Evolutionary conservation across 2,329 filamentous ascomycete species (phyloP), one percentile per base, ranked within the genome.

Genomic region (Nothomitra cinnamomea): DNA sequence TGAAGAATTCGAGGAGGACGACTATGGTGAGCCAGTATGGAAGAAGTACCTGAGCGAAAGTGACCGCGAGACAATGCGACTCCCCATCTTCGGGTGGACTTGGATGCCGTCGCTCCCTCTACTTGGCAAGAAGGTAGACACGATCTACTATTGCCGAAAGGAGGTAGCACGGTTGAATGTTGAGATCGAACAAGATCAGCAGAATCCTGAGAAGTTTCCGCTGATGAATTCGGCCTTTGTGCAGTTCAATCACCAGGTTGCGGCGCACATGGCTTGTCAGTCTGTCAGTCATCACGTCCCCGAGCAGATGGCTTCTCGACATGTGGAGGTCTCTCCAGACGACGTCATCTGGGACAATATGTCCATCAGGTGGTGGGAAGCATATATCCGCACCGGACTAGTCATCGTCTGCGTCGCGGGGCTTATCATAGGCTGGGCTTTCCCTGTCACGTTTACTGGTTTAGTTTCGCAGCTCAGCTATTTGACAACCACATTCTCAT

Each of bases 281-380:
- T 82, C 87, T 49, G 76, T 94, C 47, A 88, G 85, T 40, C 88
- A 96, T 64, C 92, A 98, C 61, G 67, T 95, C 1, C 92, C 92
- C 1, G 86, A 86, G 60, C 85, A 94, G 47, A 98, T 98, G 92
- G 78, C 87, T 1, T 92, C 92, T 0, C 80, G 92, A 25, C 77
- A 86, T 41, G 85, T 95, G n/a, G 92, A 98, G 64, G 88, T 98
- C 48, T 87, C 88, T 5, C 92, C 92, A 0, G 82, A 83, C 43
- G 89, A 96, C 64, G 87, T 98, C 7, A 76, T 94, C 41, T 98
- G 92, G 92, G 87, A 94, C 59, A 98, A 98, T 63, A 90, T 98
- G 82, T 89, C 87, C 0, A 84, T 95, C 60, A 80, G 77, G 53
- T 96, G 92, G 90, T 96, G 89, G 88, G 82, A 90, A 57, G 78